phyloP scores from a whole-genome alignment of 495 filamentous ascomycete genomes.

The Penicillium robsamsonii region DNA sequence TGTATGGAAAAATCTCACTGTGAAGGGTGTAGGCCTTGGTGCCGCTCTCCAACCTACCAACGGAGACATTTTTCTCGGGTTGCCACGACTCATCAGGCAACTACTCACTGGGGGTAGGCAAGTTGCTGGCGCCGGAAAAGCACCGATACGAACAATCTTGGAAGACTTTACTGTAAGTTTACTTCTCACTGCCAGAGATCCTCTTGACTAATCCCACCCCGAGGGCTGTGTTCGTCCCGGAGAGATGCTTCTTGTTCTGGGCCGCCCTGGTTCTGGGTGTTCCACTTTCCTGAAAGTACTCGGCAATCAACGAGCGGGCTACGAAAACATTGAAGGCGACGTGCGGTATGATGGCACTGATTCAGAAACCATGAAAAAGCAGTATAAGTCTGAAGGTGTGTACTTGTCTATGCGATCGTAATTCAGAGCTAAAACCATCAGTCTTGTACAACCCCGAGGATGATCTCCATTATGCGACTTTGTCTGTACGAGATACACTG shows the following conservation, averaged over 20 bases:
- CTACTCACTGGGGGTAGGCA: conserved; percentile 45
- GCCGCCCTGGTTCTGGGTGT: conserved; percentile 69
- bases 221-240: conserved; percentile 48
- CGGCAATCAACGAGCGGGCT: conserved; percentile 64
- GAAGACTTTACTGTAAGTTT: conserved; percentile 54
- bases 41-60: conserved; percentile 64
- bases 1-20: conserved; percentile 60
- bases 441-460: conserved; percentile 69
- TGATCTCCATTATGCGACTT: conserved; percentile 72
- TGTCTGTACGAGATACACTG: conserved; percentile 68
- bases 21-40: conserved; percentile 65
- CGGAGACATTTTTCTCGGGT: conserved; percentile 59
- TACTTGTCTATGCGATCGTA: neutral
- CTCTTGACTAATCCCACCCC: conserved; percentile 15
- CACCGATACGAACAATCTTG: conserved; percentile 60
- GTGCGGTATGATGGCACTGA: conserved; percentile 64
- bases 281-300: conserved; percentile 69
- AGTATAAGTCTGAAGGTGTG: conserved; percentile 58
- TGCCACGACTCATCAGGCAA: conserved; percentile 52
- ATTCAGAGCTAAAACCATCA: conserved; percentile 11
- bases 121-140: conserved; percentile 43
- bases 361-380: conserved; percentile 58
- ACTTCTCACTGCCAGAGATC: conserved; percentile 44
- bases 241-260: conserved; percentile 63
- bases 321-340: conserved; percentile 59